Evolutionary conservation across 140 eudicot species (phyloP), one percentile per base, ranked within the genome.

Genomic region (Erigeron philadelphicus): DNA sequence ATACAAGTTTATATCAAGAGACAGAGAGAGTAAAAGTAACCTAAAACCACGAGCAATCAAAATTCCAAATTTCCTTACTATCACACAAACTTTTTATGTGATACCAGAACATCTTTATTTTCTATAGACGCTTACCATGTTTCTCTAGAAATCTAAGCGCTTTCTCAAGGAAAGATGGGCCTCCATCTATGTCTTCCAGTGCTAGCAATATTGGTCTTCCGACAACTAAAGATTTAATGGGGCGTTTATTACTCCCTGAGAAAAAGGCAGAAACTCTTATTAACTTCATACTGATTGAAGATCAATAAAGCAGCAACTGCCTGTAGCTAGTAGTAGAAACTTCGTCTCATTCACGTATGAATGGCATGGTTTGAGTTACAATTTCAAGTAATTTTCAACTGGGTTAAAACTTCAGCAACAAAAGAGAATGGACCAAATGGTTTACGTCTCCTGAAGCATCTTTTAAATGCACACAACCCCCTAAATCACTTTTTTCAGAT

Each of bases 121-220:
- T 46, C 35, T 0, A 62, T n/a, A 53, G 25, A 72, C 71, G 38
- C 84, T 72, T 81, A 92, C 98, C 98, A 70, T 82, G 77, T 78
- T 78, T 85, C 82, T 89, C 99, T 65, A 93, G 94, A 84, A 93
- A 93, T 68, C 82, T 81, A 60, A 93, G 96, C 74, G 96, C 99
- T 82, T 93, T 93, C 72, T 93, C 97, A 44, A 93, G 86, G 76
- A 93, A 93, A 47, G 99, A 93, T 38, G 99, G 99, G 38, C 94
- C 89, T 68, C 99, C 99, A 79, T 93, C 95, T 73, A 93, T 89
- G 80, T 93, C 99, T 73, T 93, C 99, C 72, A 93, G 64, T 40
- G 95, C 99, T 38, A 93, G 88, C 81, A 93, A 84, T 73, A 93
- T 93, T 50, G 97, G 99, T 31, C 99, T 81, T 78, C 99, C 99